These are phyloP conservation scores for Trametes coccinea DNA, from an alignment of 768 basidiomycete genomes.

Conservation along the genomic window DNA sequence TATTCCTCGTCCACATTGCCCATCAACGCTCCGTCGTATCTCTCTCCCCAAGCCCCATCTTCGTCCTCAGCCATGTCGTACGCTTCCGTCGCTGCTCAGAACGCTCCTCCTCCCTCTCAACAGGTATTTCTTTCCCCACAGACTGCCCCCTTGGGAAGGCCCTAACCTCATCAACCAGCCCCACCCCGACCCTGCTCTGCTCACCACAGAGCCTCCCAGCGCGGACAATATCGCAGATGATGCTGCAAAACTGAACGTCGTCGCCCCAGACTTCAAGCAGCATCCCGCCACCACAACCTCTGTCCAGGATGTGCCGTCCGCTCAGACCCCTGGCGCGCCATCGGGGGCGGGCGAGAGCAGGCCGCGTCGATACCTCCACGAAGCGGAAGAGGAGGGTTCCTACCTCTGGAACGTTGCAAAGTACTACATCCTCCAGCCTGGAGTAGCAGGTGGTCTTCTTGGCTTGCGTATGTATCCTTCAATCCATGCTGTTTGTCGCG, in stretches of 20 bases:
- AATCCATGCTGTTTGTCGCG: not conserved
- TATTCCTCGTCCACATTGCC: not conserved
- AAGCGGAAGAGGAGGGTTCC: conserved; percentile 51
- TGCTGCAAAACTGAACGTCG: conserved; percentile 56
- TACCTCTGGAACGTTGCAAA: conserved; percentile 55
- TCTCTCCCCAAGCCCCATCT: not conserved
- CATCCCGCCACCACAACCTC: conserved; percentile 44
- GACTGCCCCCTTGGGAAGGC: conserved; percentile 4
- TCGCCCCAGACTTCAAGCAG: conserved; percentile 49
- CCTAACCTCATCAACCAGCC: conserved; percentile 43
- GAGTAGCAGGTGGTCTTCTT: conserved; percentile 69
- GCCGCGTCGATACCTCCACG: conserved; percentile 32
- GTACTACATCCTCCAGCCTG: conserved; percentile 59
- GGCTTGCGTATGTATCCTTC: conserved; percentile 54
- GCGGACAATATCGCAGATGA: conserved; percentile 45
- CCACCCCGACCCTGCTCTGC: conserved; percentile 61
- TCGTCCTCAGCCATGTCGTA: conserved; percentile 58
- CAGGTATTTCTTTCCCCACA: conserved; percentile 37
- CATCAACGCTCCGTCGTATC: not conserved
- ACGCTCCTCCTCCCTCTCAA: conserved; percentile 49
- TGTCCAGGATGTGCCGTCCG: conserved; percentile 24
- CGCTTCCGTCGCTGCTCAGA: conserved; percentile 63
- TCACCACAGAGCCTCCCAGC: conserved; percentile 43
- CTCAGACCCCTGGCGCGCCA: conserved; percentile 15
- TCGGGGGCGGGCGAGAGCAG: conserved; percentile 34